Evolutionary conservation across 1,284 basidiomycete species (phyloP).

Genomic region (Ganoderma lucidum): DNA sequence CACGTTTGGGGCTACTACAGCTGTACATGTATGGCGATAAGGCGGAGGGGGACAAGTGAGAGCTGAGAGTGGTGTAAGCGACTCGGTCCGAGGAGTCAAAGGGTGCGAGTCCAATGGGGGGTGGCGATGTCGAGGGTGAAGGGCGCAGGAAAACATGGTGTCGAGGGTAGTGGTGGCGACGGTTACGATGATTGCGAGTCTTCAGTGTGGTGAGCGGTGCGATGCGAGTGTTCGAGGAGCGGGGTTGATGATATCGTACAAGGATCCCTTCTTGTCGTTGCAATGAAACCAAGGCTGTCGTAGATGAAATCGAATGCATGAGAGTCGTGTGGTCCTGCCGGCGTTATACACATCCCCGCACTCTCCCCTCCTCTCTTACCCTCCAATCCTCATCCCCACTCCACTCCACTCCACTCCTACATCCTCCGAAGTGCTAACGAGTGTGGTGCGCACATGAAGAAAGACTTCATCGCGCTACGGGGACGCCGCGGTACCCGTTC

Average conservation of each 20-base stretch:
- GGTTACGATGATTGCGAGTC: constrained; percentile 4
- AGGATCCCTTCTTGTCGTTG: constrained; percentile 32
- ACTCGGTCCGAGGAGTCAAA: not conserved
- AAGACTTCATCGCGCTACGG: constrained; percentile 42
- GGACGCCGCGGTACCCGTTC: constrained; percentile 41
- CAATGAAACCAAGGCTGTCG: constrained; percentile 27
- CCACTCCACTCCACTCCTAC: constrained; percentile 5
- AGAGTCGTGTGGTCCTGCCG: constrained; percentile 28
- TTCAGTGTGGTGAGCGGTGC: constrained; percentile 7
- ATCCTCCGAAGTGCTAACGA: constrained; percentile 2
- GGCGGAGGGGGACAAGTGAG: not conserved
- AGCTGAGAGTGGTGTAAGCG: constrained; percentile 5
- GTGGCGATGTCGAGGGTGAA: not conserved
- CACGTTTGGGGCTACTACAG: not conserved
- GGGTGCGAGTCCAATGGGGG: not conserved
- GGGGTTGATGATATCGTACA: constrained; percentile 36
- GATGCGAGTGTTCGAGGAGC: constrained; percentile 29
- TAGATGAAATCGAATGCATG: constrained; percentile 22
- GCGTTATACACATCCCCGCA: constrained; percentile 25
- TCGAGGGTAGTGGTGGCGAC: not conserved
- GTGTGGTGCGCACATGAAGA: not conserved
- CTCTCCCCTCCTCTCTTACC: constrained; percentile 14
- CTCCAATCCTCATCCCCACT: not conserved
- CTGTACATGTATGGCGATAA: not conserved
- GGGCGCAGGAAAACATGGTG: not conserved